These are phyloP conservation scores for Candida alai DNA, from an alignment of 805 yeast species.

Conservation along the genomic window DNA sequence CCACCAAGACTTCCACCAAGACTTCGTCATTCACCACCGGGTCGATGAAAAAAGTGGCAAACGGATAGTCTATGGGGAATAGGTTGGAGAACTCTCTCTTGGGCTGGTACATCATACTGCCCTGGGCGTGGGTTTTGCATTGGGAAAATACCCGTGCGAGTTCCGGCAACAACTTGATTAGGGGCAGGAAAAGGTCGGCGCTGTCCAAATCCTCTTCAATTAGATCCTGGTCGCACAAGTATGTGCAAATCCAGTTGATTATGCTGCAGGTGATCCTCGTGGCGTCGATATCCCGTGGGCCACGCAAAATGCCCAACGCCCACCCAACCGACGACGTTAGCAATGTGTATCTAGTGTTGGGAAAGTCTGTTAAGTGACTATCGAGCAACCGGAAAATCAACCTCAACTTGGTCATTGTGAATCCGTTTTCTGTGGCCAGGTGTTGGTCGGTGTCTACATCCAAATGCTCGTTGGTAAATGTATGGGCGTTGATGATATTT, in stretches of 20 bases:
- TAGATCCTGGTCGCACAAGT: conserved; percentile 27
- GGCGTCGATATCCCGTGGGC: conserved; percentile 53
- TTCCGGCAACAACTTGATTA: conserved; percentile 52
- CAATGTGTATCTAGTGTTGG: conserved; percentile 33
- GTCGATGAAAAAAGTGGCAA: conserved; percentile 61
- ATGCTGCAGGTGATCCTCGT: conserved; percentile 62
- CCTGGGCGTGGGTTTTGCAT: conserved; percentile 48
- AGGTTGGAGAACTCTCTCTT: conserved; percentile 63
- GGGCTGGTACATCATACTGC: conserved; percentile 47
- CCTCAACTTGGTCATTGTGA: conserved; percentile 55
- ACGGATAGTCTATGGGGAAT: conserved; percentile 69
- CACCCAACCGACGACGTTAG: conserved; percentile 47
- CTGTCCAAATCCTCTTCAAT: conserved; percentile 26
- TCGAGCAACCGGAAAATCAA: conserved; percentile 54
- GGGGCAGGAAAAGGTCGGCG: conserved; percentile 41
- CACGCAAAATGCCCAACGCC: conserved; percentile 56
- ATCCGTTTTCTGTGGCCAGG: conserved; percentile 56
- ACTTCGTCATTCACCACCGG: conserved; percentile 67
- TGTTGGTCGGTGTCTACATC: no score
- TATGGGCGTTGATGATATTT: no score
- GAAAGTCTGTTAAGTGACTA: conserved; percentile 29
- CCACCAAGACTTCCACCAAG: conserved; percentile 69
- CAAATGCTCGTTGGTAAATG: no score
- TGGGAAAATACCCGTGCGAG: conserved; percentile 48
- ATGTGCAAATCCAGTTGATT: conserved; percentile 46